These are phyloP conservation scores for Abelmoschus esculentus DNA, from an alignment of 345 rosid genomes.

Conservation along the genomic window DNA sequence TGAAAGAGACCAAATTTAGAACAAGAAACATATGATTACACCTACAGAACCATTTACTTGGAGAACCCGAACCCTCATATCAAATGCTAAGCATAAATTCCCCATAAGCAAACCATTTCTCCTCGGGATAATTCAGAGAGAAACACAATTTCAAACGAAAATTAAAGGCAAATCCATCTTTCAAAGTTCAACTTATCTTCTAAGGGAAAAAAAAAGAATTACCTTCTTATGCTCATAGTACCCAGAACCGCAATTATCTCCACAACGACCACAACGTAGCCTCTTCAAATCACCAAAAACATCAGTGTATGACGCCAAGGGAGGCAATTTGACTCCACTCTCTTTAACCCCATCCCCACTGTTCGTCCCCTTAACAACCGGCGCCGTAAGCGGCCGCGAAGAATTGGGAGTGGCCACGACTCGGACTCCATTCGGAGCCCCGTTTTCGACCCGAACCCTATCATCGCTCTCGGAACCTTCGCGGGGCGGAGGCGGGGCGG, in stretches of 20 bases:
- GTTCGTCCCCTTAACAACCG: constrained; percentile 17
- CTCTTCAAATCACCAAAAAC: constrained; percentile 44
- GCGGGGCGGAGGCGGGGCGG: constrained; percentile 8
- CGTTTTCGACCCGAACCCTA: constrained; percentile 51
- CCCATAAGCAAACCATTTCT: not conserved
- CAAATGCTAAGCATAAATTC: not conserved
- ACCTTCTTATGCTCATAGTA: constrained; percentile 60
- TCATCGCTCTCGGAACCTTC: constrained; percentile 22
- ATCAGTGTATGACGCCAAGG: constrained; percentile 68
- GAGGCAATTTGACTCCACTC: constrained; percentile 37
- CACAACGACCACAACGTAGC: constrained; percentile 45
- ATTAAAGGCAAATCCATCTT: not conserved
- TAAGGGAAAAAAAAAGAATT: not conserved
- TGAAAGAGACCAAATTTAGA: not conserved
- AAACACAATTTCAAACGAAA: not conserved
- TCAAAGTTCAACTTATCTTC: too few relatives aligned
- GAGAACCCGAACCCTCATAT: not conserved
- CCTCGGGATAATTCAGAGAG: not conserved
- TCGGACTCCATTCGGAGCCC: constrained; percentile 63
- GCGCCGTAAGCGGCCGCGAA: constrained; percentile 43
- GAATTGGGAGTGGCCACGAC: constrained; percentile 69
- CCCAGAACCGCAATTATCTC: constrained; percentile 38
- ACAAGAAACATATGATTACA: not conserved
- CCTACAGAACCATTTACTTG: not conserved
- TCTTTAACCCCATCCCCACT: constrained; percentile 17